These are phyloP conservation scores for Cystoisospora suis DNA, from an alignment of 169 alveolate species.

Conservation along the genomic window DNA sequence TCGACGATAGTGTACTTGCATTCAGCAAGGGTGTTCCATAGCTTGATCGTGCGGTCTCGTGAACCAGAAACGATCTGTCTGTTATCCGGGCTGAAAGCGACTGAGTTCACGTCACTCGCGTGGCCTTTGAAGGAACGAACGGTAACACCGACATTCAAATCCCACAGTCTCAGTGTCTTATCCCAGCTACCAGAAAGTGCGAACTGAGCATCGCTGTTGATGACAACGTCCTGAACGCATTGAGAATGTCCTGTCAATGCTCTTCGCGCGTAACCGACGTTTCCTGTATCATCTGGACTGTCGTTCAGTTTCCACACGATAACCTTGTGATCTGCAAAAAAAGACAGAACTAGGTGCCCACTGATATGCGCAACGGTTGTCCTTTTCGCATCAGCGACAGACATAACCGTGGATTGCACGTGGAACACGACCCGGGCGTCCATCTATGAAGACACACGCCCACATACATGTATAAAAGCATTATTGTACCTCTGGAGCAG, in stretches of 20 bases:
- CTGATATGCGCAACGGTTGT: too few relatives aligned
- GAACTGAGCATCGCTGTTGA: conserved; percentile 93
- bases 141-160: conserved; percentile 88
- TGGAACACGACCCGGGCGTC: too few relatives aligned
- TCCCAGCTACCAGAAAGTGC: conserved; percentile 96
- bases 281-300: conserved; percentile 50
- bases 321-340: conserved; percentile 68
- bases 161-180: conserved; percentile 92
- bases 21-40: conserved; percentile 98
- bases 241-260: conserved; percentile 90
- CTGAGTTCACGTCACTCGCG: conserved; percentile 94
- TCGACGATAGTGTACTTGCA: conserved; percentile 94
- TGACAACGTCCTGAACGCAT: conserved; percentile 91
- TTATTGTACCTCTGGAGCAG: too few relatives aligned
- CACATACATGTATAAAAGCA: too few relatives aligned
- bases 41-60: conserved; percentile 95
- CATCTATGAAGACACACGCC: too few relatives aligned
- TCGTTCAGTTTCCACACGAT: conserved; percentile 67
- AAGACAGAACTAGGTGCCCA: too few relatives aligned
- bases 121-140: conserved; percentile 93
- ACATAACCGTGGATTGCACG: too few relatives aligned
- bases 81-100: conserved; percentile 97
- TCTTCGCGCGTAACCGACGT: conserved; percentile 74
- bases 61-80: conserved; percentile 98
- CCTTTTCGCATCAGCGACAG: too few relatives aligned